Conservation (phyloP, 2,329 filamentous ascomycete genomes). For the Plectosphaerella cucumerina region DNA sequence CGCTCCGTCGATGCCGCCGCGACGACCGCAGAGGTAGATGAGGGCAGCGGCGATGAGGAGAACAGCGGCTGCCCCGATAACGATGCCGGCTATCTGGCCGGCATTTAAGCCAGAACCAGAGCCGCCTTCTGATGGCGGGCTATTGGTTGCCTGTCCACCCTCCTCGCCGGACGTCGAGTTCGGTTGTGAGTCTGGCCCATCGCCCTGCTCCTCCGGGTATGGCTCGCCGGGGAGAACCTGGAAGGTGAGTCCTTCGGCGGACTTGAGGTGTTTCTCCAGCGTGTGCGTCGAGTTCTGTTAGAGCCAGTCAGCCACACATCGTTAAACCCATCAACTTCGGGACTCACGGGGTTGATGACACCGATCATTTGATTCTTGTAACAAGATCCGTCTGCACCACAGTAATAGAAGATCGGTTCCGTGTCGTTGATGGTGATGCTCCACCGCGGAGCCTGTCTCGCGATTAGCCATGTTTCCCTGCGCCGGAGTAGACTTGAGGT, state of each 20-base stretch:
- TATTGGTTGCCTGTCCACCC: neutral
- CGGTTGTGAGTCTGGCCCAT: constrained; percentile 2
- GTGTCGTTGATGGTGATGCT: constrained; percentile 53
- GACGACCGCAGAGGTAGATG: constrained; percentile 43
- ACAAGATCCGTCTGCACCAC: constrained; percentile 63
- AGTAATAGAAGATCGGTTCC: constrained; percentile 65
- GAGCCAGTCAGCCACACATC: constrained; percentile 6
- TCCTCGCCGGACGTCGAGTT: neutral
- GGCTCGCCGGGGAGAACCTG: constrained; percentile 53
- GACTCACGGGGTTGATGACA: constrained; percentile 61
- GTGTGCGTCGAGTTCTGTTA: constrained; percentile 41
- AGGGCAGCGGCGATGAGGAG: constrained; percentile 38
- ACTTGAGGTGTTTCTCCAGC: constrained; percentile 40
- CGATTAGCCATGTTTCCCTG: constrained; percentile 20
- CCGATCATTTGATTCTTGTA: constrained; percentile 66
- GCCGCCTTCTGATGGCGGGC: neutral
- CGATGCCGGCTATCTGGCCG: constrained; percentile 58
- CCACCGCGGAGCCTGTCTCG: constrained; percentile 36
- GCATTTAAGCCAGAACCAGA: constrained; percentile 15
- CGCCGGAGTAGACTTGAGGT: neutral
- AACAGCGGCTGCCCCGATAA: constrained; percentile 44
- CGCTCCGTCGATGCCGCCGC: constrained; percentile 30
- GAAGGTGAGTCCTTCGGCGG: constrained; percentile 42
- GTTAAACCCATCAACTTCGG: neutral
- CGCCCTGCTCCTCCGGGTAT: constrained; percentile 43